Conservation (phyloP, 2,329 filamentous ascomycete species). For the Ophiostoma perfectum region DNA sequence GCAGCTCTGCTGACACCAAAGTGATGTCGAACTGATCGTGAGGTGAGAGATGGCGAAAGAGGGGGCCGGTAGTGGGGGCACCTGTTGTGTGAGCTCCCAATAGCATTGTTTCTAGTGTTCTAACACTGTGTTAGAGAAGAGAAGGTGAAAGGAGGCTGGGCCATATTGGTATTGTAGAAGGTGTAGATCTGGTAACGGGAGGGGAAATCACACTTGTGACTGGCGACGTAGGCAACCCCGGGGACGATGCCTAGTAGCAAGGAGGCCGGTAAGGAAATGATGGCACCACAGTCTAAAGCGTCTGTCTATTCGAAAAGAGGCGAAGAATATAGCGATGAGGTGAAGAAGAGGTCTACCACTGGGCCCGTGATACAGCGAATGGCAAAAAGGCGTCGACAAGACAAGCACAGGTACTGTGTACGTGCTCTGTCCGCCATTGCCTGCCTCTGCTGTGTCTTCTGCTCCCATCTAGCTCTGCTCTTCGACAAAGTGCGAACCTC, state of each 20-base stretch:
- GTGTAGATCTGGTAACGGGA: too few relatives aligned
- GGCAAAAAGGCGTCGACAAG: conserved; percentile 1
- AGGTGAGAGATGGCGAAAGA: not conserved
- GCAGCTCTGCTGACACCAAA: too few relatives aligned
- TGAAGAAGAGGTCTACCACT: too few relatives aligned
- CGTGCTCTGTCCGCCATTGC: not conserved
- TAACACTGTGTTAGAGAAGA: not conserved
- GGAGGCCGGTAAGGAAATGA: too few relatives aligned
- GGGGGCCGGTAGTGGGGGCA: not conserved
- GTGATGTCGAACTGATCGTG: not conserved
- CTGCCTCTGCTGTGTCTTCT: not conserved
- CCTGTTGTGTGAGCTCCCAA: not conserved
- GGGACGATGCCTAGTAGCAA: too few relatives aligned
- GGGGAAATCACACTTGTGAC: too few relatives aligned
- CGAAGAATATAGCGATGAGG: too few relatives aligned
- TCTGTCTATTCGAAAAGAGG: too few relatives aligned
- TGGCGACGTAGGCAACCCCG: too few relatives aligned
- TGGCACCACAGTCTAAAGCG: too few relatives aligned
- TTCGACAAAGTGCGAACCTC: conserved; percentile 1
- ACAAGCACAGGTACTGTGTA: not conserved
- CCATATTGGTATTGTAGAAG: too few relatives aligned
- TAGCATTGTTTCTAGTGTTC: not conserved
- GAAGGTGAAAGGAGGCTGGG: not conserved
- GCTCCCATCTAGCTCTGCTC: not conserved
- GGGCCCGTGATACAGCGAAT: not conserved